phyloP scores from a whole-genome alignment of 2,329 filamentous ascomycete genomes.

The Dactylella cylindrospora region DNA sequence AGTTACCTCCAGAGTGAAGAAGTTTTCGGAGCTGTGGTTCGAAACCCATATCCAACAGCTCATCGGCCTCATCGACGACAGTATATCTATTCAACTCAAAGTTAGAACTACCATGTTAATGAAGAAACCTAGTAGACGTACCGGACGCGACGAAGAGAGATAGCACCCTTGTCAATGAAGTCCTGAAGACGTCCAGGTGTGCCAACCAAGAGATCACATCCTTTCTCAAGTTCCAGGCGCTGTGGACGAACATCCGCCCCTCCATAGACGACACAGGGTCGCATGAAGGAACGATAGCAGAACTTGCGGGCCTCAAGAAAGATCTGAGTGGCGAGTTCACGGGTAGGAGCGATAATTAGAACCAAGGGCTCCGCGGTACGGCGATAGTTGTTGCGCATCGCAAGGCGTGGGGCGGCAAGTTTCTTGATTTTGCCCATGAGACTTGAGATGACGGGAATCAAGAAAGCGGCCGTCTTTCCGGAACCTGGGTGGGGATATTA shows the following conservation, averaged over 20 bases:
- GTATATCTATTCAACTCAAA: constrained; percentile 57
- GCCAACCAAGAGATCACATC: constrained; percentile 85
- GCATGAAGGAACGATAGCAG: constrained; percentile 92
- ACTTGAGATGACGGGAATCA: constrained; percentile 84
- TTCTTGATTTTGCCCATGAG: constrained; percentile 96
- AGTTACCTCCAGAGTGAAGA: constrained; percentile 74
- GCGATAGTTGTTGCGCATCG: constrained; percentile 55
- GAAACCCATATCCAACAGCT: constrained; percentile 82
- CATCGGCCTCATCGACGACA: constrained; percentile 92
- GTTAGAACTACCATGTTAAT: constrained; percentile 5
- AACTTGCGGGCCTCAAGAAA: constrained; percentile 91
- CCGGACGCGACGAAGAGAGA: constrained; percentile 74
- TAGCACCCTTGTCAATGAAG: constrained; percentile 71
- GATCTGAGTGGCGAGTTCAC: constrained; percentile 89
- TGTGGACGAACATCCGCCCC: constrained; percentile 73
- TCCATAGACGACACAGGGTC: constrained; percentile 86
- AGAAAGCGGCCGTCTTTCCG: constrained; percentile 90
- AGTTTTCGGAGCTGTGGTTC: constrained; percentile 72
- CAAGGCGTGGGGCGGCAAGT: constrained; percentile 74
- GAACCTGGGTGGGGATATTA: constrained; percentile 64
- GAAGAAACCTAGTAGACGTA: constrained; percentile 56
- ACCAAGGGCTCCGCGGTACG: constrained; percentile 79
- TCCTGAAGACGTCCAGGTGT: constrained; percentile 84
- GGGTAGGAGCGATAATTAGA: constrained; percentile 79
- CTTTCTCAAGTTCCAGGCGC: constrained; percentile 70